Evolutionary conservation across 768 basidiomycete genomes (phyloP).

Genomic region (Mycena galericulata): DNA sequence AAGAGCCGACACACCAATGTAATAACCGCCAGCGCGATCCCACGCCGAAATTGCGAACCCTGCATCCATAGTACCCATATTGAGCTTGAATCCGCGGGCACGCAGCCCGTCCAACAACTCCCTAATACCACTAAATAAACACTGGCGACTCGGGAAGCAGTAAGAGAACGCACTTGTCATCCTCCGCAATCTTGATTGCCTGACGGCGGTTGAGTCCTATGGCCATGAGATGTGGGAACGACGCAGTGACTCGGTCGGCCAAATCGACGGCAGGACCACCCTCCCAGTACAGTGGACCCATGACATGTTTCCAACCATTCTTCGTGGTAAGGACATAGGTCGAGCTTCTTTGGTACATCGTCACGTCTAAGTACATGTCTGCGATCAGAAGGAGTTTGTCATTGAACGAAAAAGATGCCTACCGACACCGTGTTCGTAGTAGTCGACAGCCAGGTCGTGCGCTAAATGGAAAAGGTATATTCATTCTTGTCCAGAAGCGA

Average conservation of each 20-base stretch:
- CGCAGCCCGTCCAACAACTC: conserved; percentile 54
- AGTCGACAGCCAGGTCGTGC: conserved; percentile 26
- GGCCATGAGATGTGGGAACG: conserved; percentile 45
- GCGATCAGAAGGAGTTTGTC: background rate
- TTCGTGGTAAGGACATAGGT: conserved; percentile 58
- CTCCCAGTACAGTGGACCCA: conserved; percentile 44
- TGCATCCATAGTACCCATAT: conserved; percentile 53
- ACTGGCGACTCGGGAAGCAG: conserved; percentile 51
- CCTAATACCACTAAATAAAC: conserved; percentile 35
- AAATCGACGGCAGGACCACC: conserved; percentile 53
- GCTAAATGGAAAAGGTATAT: background rate
- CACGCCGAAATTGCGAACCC: conserved; percentile 49
- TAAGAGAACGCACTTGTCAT: conserved; percentile 45
- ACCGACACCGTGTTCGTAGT: conserved; percentile 23
- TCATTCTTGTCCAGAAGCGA: background rate
- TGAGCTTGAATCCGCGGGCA: conserved; percentile 59
- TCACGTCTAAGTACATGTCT: conserved; percentile 38
- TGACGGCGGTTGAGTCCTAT: conserved; percentile 44
- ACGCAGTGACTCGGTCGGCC: conserved; percentile 52
- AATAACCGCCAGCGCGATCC: conserved; percentile 53
- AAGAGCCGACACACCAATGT: conserved; percentile 45
- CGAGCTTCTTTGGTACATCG: conserved; percentile 56
- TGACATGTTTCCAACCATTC: conserved; percentile 39
- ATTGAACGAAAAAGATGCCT: background rate
- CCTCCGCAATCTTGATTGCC: conserved; percentile 52